phyloP scores from a whole-genome alignment of 2,329 filamentous ascomycete species.

The Fusarium vanettenii region DNA sequence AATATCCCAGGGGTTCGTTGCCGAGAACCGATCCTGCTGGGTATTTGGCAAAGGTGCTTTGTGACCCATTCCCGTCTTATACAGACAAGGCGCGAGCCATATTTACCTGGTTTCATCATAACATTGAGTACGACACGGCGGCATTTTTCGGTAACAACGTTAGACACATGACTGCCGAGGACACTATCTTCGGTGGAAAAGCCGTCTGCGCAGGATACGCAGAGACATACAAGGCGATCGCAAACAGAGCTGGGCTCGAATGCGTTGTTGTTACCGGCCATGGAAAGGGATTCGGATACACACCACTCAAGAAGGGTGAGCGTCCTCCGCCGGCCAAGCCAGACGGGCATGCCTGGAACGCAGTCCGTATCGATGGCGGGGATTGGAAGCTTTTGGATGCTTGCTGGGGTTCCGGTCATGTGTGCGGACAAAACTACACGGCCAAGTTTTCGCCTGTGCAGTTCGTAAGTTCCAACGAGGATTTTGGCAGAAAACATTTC shows the following conservation, averaged over 20 bases:
- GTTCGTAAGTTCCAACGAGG: conserved; percentile 75
- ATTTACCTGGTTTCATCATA: conserved; percentile 96
- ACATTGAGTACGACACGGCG: conserved; percentile 85
- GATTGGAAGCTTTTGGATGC: conserved; percentile 92
- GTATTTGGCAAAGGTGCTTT: conserved; percentile 83
- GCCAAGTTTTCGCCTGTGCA: conserved; percentile 73
- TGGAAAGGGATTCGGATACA: conserved; percentile 87
- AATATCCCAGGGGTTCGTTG: conserved; percentile 78
- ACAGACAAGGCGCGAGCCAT: conserved; percentile 95
- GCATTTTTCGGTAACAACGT: conserved; percentile 82
- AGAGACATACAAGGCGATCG: conserved; percentile 81
- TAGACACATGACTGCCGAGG: conserved; percentile 73
- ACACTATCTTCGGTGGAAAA: conserved; percentile 79
- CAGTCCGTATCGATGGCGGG: conserved; percentile 85
- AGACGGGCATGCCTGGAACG: conserved; percentile 90
- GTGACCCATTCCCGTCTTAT: conserved; percentile 79
- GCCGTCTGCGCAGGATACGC: conserved; percentile 96
- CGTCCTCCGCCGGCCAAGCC: conserved; percentile 72
- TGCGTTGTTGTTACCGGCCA: conserved; percentile 80
- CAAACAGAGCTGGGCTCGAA: conserved; percentile 82
- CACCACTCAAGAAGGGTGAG: conserved; percentile 70
- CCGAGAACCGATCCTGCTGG: conserved; percentile 73
- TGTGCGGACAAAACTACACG: conserved; percentile 67
- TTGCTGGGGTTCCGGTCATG: conserved; percentile 90
- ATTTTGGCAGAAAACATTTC: conserved; percentile 85